Evolutionary conservation across 495 filamentous ascomycete genomes (phyloP), one percentile per base, ranked within the genome.

Genomic region (Annulohypoxylon maeteangense): DNA sequence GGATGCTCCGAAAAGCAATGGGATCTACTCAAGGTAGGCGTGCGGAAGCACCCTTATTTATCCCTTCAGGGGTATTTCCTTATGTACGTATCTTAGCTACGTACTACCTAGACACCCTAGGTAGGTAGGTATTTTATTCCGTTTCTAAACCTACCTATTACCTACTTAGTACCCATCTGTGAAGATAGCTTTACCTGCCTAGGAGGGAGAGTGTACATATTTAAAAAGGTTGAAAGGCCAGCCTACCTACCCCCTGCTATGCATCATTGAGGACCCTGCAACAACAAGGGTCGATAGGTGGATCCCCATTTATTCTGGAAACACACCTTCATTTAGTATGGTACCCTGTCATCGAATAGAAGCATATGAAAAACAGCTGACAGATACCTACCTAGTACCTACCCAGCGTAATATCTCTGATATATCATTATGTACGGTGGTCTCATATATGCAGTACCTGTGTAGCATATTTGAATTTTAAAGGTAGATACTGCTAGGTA

Each of bases 31-130:
- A 55, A 54, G 55, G 42, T 69, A 62, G 38, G 20, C 7, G 62
- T 57, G 70, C 65, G 70, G 60, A 53, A 65, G 23, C 70, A 66
- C 62, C 55, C 65, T 66, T 68, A 68, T 68, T 68, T 72, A 72
- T 72, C 34, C 57, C 18, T 32, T 8, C 29, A 38, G 38, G 47
- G 44, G 18, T 29, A 5, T 25, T 36, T 1, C 45, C 6, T 22
- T 7, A 11, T 32, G 32, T 40, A 40, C 14, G 36, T 12, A 14
- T 14, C 36, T 12, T 40, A 12, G 32, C n/a, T 36, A 36, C 32
- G 32, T 32, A 32, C 31, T 3, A 32, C 31, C 34, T 10, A 10
- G 8, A 10, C 12, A 10, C 12, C 12, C 12, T 10, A 38, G 2
- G 34, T 38, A 29, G 27, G 27, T 29, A 29, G 3, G 2, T 29